Evolutionary conservation across 345 rosid species (phyloP).

Genomic region (Anacardium occidentale): DNA sequence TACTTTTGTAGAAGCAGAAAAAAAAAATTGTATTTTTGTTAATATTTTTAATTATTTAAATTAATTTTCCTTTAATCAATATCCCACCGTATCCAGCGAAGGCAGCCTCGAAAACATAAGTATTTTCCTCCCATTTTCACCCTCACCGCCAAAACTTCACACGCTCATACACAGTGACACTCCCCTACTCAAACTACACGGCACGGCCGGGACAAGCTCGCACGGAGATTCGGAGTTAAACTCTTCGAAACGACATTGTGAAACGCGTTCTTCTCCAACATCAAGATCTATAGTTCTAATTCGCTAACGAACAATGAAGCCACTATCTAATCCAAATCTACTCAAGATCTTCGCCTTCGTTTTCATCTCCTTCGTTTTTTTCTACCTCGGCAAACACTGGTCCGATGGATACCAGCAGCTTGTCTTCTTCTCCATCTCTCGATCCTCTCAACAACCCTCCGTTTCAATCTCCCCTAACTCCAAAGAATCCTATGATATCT

Average conservation of each 20-base stretch:
- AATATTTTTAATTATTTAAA: too few relatives aligned
- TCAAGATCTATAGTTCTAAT: too few relatives aligned
- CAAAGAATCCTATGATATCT: constrained; percentile 43
- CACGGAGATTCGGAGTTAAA: too few relatives aligned
- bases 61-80: too few relatives aligned
- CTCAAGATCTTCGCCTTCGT: constrained; percentile 49
- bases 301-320: constrained; percentile 44
- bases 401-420: constrained; percentile 65
- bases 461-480: constrained; percentile 64
- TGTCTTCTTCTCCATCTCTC: constrained; percentile 65
- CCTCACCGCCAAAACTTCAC: neutral
- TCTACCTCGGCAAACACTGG: constrained; percentile 89
- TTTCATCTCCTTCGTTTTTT: constrained; percentile 61
- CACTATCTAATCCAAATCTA: constrained; percentile 33
- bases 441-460: constrained; percentile 22
- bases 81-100: too few relatives aligned
- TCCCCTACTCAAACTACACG: too few relatives aligned
- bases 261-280: neutral
- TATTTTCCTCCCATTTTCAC: too few relatives aligned
- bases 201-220: too few relatives aligned
- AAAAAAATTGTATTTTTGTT: too few relatives aligned
- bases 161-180: neutral
- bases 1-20: too few relatives aligned
- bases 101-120: too few relatives aligned
- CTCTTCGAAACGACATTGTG: too few relatives aligned